Evolutionary conservation across 495 filamentous ascomycete species (phyloP), one percentile per base, ranked within the genome.

Genomic region (Monascus purpureus): DNA sequence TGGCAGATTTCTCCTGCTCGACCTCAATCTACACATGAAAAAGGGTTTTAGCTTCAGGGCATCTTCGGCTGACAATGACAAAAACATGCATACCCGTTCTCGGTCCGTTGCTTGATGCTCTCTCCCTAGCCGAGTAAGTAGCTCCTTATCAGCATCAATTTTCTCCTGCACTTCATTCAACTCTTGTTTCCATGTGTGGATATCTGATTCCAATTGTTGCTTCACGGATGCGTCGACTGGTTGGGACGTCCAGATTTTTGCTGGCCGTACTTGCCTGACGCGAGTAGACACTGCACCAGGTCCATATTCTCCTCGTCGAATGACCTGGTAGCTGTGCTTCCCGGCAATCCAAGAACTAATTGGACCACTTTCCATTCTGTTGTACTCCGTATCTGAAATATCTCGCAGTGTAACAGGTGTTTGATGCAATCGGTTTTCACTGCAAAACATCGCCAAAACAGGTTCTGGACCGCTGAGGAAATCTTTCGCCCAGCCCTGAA

Each of bases 371-470:
- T 72, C 57, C 46, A 92, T 56, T 2, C 40, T 44, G 11, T 74
- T 59, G 45, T 71, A 84, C 36, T 81, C 72, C 17, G 70, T 55
- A 4, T 80, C 67, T 1, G 52, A 68, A 18, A 82, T 70, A 15
- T 82, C 72, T n/a, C 42, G 46, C 25, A 72, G 53, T 9, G 68
- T 56, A 23, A 92, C 62, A 0, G 68, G 78, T 1, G 77, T 78
- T n/a, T 57, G 52, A 41, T 92, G 72, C 2, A 95, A 40, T 14
- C 52, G 60, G 13, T 61, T 62, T 31, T 80, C 75, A 15, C 66
- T 64, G 45, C 82, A 93, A 18, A 99, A 68, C 77, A 92, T 85
- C 14, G 82, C 74, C 17, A 95, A 55, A 2, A 99, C 82, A 3
- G 83, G 73, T 11, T 81, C 80, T 1, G 90, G 90, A 0, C 86